Base-by-base conservation (phyloP, 495 filamentous ascomycete species). In the Podospora tetraspora region DNA sequence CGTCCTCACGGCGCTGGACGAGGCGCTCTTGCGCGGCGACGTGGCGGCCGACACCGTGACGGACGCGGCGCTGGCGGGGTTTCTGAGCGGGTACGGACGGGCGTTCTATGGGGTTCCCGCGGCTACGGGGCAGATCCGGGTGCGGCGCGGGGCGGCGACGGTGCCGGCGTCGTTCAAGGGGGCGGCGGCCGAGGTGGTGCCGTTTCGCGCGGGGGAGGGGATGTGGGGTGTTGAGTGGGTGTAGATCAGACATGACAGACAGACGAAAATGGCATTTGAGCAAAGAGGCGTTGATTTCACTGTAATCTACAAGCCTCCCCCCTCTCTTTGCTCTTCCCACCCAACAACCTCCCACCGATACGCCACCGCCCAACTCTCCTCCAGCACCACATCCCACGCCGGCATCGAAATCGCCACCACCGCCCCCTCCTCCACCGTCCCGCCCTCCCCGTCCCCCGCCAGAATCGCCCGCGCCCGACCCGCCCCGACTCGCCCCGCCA, bases 11-110 rank as follows among this genome's bases (percentile, higher is more conserved):
- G 90, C 91, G 21, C 83, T 96, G 29, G 90, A 91, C 76, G 85
- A 89, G 72, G 92, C 84, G 10, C 78, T 89, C 23, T 79, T 86
- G 73, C 84, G 86, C 29, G 90, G 88, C n/a, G 79, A 90, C 58
- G 79, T 96, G 19, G 82, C 79, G 61, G 16, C 57, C 19, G 86
- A 87, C 22, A 85, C 89, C 22, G 87, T 96, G n/a, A 93, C 89
- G 12, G 80, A 86, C 57, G 89, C 91, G 69, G 82, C 83, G 57
- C 71, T 97, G 16, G 86, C 87, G 70, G 90, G 88, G 3, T 97
- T 97, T 79, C 81, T 96, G 69, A 87, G 88, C 73, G 84, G 81
- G 30, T 90, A 87, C 76, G 94, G 94, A 7, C 84, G 92, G 56
- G 73, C 68, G 3, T 97, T 97, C 76, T 97, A 97, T 76, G 70